Base-by-base conservation (phyloP, 2,329 filamentous ascomycete genomes). In the Colletotrichum sp. region DNA sequence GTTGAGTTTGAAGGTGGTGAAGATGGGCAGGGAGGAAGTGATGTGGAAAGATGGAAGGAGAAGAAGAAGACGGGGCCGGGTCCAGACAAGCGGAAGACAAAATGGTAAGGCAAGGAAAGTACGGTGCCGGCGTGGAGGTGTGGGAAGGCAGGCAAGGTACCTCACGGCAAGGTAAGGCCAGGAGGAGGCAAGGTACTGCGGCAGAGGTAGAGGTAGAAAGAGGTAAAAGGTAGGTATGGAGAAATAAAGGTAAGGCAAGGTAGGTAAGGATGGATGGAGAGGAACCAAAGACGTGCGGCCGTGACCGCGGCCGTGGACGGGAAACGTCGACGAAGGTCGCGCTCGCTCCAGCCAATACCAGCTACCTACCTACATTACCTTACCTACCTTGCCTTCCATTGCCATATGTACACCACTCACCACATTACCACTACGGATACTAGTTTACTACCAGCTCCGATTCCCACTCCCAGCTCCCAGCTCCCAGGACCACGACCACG, bases 71-170 rank as follows among this genome's bases (percentile, higher is more conserved):
- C 36, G 70, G 73, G 64, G 60, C 72, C 61, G 65, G 73, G 55
- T 62, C 73, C 64, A 76, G 76, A 75, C 75, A 70, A 74, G 70
- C 61, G 73, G 77, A 77, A 78, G 72, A 76, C 75, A 75, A 75
- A 73, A 70, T 77, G 72, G 64, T 71, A 75, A 61, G 67, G 66
- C 34, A 69, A 75, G 74, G 72, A 62, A 70, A 75, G 58, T 30
- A 61, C 30, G 58, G 28, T 32, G 30, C 43, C 56, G 56, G 56
- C 30, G 64, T 28, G 62, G 56, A 69, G 64, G 71, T 43, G 43
- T 48, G 74, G 55, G 60, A 32, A 64, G 32, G 61, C 34, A 70
- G 66, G 66, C 27, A 48, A 61, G 66, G 66, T 58, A 64, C 58
- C 22, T 25, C n/a, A 56, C 52, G 52, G 52, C 52, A 27, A 56